Evolutionary conservation across 2,329 filamentous ascomycete genomes (phyloP).

Genomic region (Phaeophleospora eucalypticola): DNA sequence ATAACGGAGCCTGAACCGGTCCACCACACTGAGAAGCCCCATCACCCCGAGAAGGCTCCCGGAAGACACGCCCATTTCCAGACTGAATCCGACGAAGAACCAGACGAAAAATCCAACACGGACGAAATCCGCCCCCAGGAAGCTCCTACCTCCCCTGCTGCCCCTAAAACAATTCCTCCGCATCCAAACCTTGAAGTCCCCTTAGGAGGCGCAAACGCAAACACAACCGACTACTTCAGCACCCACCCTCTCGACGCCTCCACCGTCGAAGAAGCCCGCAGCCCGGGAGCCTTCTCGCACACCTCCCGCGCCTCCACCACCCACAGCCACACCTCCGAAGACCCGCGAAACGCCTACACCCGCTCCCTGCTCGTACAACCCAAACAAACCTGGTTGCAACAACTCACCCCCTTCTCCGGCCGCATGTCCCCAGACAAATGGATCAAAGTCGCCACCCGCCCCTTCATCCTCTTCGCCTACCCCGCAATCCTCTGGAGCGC

Average conservation of each 20-base stretch:
- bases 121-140: constrained; percentile 5
- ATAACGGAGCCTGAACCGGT: neutral
- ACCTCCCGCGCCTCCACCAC: constrained; percentile 1
- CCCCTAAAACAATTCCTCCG: too few relatives aligned
- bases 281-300: constrained; percentile 2
- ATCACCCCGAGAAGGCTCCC: constrained; percentile 2
- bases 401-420: constrained; percentile 73
- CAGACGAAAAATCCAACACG: constrained; percentile 7
- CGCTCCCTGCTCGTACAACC: constrained; percentile 63
- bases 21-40: neutral
- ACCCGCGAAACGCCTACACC: constrained; percentile 55
- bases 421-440: constrained; percentile 74
- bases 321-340: constrained; percentile 3
- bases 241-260: constrained; percentile 2
- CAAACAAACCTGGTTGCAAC: constrained; percentile 66
- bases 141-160: neutral
- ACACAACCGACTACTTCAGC: constrained; percentile 18
- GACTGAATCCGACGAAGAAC: constrained; percentile 1
- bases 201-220: neutral
- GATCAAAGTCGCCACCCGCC: constrained; percentile 71
- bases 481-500: constrained; percentile 87
- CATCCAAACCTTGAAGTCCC: constrained; percentile 1
- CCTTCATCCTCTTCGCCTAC: constrained; percentile 82
- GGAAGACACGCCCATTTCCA: constrained; percentile 17
- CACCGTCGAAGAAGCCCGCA: constrained; percentile 5